Percentiles rank a stretch among this genome's conserved stretches.
These are phyloP conservation scores for Prunus armeniaca DNA, from an alignment of 306 rosid species.

Conservation along the genomic window DNA sequence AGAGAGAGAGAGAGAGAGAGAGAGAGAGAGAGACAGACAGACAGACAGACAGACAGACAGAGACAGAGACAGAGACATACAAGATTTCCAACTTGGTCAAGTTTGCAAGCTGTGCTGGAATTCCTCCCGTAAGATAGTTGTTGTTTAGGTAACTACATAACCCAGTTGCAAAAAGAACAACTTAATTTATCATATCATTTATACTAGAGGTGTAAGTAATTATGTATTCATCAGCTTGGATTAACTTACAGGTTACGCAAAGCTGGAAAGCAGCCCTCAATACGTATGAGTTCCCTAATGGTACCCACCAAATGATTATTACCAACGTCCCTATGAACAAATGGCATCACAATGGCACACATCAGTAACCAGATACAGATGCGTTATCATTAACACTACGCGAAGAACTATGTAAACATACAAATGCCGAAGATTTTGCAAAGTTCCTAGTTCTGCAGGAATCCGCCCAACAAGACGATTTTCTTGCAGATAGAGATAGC, in stretches of 20 bases:
- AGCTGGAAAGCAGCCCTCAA: slow-evolving; percentile 94
- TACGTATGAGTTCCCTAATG: slow-evolving; percentile 89
- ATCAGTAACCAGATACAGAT: slow-evolving; percentile 13
- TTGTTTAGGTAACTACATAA: slow-evolving; percentile 76
- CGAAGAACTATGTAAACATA: slow-evolving; percentile 24
- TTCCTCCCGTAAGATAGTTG: slow-evolving; percentile 92
- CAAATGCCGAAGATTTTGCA: slow-evolving; percentile 88
- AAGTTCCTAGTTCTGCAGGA: slow-evolving; percentile 92
- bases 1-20: not conserved
- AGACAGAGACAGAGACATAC: slow-evolving; percentile 42
- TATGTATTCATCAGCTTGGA: slow-evolving; percentile 13
- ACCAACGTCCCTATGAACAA: slow-evolving; percentile 81
- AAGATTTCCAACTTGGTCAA: slow-evolving; percentile 88
- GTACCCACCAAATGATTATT: slow-evolving; percentile 99
- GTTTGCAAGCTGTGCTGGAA: slow-evolving; percentile 93
- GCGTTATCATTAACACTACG: slow-evolving; percentile 4
- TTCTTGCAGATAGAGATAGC: slow-evolving; percentile 89
- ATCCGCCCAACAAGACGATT: slow-evolving; percentile 83
- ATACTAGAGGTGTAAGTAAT: not conserved
- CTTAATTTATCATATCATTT: slow-evolving; percentile 6
- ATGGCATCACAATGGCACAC: slow-evolving; percentile 19
- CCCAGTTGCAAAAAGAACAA: slow-evolving; percentile 13
- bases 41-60: too few species aligned
- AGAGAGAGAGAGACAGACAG: not conserved
- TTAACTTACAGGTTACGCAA: slow-evolving; percentile 85